A percentile compares a stretch with the other conserved stretches of the same genome.
Conservation (phyloP, 2,329 filamentous ascomycete genomes). For the Pseudovirgaria hyperparasitica region DNA sequence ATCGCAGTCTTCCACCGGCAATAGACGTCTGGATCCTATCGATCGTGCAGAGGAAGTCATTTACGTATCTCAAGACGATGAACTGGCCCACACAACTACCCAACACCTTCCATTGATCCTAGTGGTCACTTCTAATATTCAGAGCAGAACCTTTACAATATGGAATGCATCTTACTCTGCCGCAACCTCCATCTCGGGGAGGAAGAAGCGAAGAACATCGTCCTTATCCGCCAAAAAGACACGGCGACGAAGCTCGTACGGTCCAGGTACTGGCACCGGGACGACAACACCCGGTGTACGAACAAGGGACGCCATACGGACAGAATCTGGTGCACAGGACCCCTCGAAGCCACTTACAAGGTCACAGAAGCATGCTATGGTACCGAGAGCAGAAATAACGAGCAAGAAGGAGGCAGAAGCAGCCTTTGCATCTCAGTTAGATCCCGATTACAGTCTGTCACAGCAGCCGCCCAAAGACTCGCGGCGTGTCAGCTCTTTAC, state of each 20-base stretch:
- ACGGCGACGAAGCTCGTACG: slow-evolving; percentile 51
- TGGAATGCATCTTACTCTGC: slow-evolving; percentile 74
- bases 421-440: slow-evolving; percentile 35
- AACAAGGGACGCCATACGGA: slow-evolving; percentile 52
- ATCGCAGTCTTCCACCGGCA: slow-evolving; percentile 18
- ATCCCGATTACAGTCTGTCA: slow-evolving; percentile 35
- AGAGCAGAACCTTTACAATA: slow-evolving; percentile 64
- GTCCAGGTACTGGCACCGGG: slow-evolving; percentile 48
- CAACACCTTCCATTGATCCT: slow-evolving; percentile 57
- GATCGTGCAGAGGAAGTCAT: slow-evolving; percentile 71
- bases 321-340: slow-evolving; percentile 62
- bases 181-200: slow-evolving; percentile 41
- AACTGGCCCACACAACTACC: no score
- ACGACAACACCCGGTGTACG: slow-evolving; percentile 58
- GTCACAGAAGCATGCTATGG: slow-evolving; percentile 27
- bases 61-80: slow-evolving; percentile 54
- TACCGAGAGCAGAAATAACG: slow-evolving; percentile 14
- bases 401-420: slow-evolving; percentile 30
- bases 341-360: slow-evolving; percentile 30
- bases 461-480: slow-evolving; percentile 45
- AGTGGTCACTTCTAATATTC: slow-evolving; percentile 68
- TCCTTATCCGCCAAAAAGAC: slow-evolving; percentile 29
- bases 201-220: slow-evolving; percentile 27
- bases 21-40: slow-evolving; percentile 43
- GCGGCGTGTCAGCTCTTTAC: slow-evolving; percentile 81